phyloP scores from a whole-genome alignment of 345 rosid genomes.

The Gossypium arboreum region DNA sequence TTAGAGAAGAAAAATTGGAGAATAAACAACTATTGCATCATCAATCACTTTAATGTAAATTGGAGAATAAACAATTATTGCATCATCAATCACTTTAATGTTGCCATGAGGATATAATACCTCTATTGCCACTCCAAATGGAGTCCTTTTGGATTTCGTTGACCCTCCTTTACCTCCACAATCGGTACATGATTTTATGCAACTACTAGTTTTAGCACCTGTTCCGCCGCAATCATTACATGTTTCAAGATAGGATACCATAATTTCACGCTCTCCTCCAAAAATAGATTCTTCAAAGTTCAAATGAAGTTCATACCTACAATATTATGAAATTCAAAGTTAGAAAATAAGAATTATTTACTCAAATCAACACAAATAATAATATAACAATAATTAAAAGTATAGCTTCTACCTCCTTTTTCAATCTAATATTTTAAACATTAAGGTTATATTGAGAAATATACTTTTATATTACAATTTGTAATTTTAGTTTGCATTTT shows the following conservation, averaged over 20 bases:
- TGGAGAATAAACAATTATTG: not conserved
- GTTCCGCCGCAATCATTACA: conserved; percentile 77
- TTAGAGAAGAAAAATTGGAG: not conserved
- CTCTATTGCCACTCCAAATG: conserved; percentile 89
- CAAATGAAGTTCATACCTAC: conserved; percentile 67
- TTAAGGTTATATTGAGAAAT: not conserved
- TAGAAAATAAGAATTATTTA: not conserved
- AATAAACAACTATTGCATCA: not conserved
- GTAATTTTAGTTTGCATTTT: not conserved
- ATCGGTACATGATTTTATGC: conserved; percentile 50
- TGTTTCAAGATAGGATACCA: conserved; percentile 56
- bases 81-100: conserved; percentile 17
- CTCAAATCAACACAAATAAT: not conserved
- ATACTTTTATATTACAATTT: not conserved
- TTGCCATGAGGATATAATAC: conserved; percentile 32
- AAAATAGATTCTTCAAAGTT: conserved; percentile 86
- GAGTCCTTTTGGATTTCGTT: conserved; percentile 69
- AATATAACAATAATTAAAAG: not conserved
- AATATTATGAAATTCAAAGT: conserved; percentile 10
- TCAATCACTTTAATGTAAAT: conserved; percentile 17
- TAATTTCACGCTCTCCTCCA: conserved; percentile 67
- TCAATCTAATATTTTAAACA: not conserved
- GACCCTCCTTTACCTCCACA: conserved; percentile 87
- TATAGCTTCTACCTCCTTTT: not conserved
- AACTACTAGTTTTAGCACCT: conserved; percentile 70